Percentiles rank a stretch among this genome's conserved stretches.
Evolutionary conservation across 352 stramenopile genomes (phyloP).

Genomic region (Pilasporangium apinafurcum): DNA sequence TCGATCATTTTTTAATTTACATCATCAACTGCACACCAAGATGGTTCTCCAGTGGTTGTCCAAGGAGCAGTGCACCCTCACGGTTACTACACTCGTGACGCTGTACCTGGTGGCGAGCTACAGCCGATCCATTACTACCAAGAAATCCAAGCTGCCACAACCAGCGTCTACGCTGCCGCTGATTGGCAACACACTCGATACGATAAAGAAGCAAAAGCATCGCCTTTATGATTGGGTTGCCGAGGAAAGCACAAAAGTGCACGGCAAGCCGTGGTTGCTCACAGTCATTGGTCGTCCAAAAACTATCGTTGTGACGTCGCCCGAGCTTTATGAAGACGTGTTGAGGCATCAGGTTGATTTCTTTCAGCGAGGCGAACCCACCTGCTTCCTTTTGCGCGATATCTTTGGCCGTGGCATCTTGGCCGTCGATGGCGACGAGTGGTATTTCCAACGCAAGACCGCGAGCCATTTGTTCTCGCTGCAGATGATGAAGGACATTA

Average conservation of each 20-base stretch:
- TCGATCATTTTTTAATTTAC: no score
- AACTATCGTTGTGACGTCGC: conserved; percentile 27
- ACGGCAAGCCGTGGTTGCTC: conserved; percentile 27
- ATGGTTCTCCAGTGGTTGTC: no score
- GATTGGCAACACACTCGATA: not conserved
- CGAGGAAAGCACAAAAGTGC: conserved; percentile 3
- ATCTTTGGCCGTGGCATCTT: conserved; percentile 60
- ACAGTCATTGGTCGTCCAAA: conserved; percentile 17
- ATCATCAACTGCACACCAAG: no score
- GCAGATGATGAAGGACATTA: conserved; percentile 43
- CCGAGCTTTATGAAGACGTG: conserved; percentile 34
- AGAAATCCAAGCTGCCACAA: no score
- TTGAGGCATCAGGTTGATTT: conserved; percentile 47
- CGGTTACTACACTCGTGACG: no score
- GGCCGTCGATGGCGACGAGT: conserved; percentile 35
- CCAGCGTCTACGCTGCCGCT: conserved; percentile 3
- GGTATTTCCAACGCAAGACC: conserved; percentile 65
- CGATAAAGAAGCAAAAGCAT: not conserved
- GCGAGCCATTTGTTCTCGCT: conserved; percentile 85
- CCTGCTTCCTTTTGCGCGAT: conserved; percentile 24
- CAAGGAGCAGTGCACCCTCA: no score
- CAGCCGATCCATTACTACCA: no score
- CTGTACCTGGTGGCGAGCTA: no score
- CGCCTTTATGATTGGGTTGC: conserved; percentile 15
- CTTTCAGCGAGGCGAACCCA: conserved; percentile 45